Percentiles rank a stretch among this genome's conserved stretches.
These are phyloP conservation scores for Metrosideros polymorpha DNA, from an alignment of 441 rosid genomes.

Conservation along the genomic window DNA sequence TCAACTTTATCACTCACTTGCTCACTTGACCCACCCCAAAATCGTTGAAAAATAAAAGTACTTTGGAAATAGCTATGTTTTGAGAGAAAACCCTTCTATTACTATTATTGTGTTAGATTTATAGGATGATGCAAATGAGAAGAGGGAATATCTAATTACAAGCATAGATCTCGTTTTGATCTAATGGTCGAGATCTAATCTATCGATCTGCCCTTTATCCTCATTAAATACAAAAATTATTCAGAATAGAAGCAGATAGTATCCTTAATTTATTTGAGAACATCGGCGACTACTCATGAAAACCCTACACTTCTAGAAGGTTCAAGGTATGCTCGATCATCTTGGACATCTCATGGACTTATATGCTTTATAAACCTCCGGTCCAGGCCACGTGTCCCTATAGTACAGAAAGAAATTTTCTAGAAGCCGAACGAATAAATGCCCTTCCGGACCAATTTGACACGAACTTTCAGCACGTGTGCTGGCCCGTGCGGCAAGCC, in stretches of 20 bases:
- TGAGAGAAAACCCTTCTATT: not conserved
- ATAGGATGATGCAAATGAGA: not conserved
- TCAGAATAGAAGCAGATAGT: rapidly evolving
- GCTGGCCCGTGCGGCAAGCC: not conserved
- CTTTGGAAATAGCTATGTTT: not conserved
- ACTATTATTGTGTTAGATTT: not conserved
- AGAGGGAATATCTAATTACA: not conserved
- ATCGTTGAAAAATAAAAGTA: not conserved
- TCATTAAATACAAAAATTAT: not conserved
- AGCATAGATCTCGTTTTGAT: not conserved
- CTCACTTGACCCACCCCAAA: not conserved
- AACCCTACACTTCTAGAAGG: too few relatives aligned
- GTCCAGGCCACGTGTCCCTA: not conserved
- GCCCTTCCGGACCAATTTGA: not conserved
- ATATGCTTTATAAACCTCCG: not conserved
- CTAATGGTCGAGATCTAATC: rapidly evolving
- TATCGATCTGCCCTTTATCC: rapidly evolving
- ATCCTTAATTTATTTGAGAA: not conserved
- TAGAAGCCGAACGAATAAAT: not conserved
- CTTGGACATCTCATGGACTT: not conserved
- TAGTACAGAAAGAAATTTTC: not conserved
- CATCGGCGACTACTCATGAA: not conserved
- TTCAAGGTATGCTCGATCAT: not conserved
- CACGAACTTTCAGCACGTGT: not conserved
- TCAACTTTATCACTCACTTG: not conserved